These are phyloP conservation scores for Penicillium sp. DNA, from an alignment of 2,329 filamentous ascomycete genomes.

Conservation along the genomic window DNA sequence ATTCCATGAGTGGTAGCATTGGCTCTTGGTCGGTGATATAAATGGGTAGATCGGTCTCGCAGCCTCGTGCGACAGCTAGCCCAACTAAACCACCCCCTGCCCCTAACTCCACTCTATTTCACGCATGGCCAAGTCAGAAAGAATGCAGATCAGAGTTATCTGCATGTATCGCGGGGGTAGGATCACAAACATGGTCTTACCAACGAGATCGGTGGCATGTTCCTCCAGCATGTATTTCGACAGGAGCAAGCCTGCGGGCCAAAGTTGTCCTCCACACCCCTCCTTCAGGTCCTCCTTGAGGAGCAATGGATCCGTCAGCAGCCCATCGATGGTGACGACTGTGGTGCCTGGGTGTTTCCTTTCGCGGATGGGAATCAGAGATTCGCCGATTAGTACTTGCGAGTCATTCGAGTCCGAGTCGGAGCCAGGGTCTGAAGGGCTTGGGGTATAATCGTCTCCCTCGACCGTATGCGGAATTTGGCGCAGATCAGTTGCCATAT, in stretches of 20 bases:
- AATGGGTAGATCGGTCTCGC: constrained; percentile 54
- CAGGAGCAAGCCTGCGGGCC: constrained; percentile 89
- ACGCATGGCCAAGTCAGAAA: constrained; percentile 15
- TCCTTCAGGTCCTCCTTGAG: constrained; percentile 81
- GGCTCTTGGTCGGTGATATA: constrained; percentile 81
- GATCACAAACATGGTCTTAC: constrained; percentile 67
- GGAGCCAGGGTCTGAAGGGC: constrained; percentile 17
- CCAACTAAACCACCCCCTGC: constrained; percentile 86
- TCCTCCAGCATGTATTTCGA: constrained; percentile 79
- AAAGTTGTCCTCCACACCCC: constrained; percentile 89
- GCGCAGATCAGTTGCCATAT: background rate
- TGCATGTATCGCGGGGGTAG: background rate
- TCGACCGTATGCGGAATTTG: background rate
- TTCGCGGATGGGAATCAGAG: constrained; percentile 52
- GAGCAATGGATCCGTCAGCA: constrained; percentile 65
- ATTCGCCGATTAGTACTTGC: constrained; percentile 47
- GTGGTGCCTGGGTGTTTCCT: constrained; percentile 52
- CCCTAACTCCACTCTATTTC: constrained; percentile 80
- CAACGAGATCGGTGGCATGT: constrained; percentile 59
- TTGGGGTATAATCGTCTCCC: background rate
- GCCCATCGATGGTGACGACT: constrained; percentile 64
- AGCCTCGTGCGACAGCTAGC: constrained; percentile 57
- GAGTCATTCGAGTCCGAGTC: constrained; percentile 21
- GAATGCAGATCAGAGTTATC: background rate
- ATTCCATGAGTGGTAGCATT: constrained; percentile 81